Evolutionary conservation across 1,284 basidiomycete genomes (phyloP).

Genomic region (Neotropicomus parvogracilis): DNA sequence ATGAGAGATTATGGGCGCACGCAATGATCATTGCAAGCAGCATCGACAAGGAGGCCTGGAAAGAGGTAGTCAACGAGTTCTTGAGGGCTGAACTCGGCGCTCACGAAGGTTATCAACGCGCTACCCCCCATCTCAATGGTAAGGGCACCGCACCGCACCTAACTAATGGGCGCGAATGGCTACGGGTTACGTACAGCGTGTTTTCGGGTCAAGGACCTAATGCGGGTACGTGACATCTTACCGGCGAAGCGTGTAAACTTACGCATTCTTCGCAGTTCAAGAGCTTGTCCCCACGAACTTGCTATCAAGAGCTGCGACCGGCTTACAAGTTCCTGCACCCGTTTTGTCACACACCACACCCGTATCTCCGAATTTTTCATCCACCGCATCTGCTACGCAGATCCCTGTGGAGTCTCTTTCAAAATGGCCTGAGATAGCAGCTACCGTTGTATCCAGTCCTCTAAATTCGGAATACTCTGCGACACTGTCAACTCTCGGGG

Average conservation of each 20-base stretch:
- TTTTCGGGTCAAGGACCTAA: slow-evolving; percentile 81
- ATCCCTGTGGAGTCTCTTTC: slow-evolving; percentile 58
- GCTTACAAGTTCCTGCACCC: slow-evolving; percentile 41
- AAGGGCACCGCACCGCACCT: slow-evolving; percentile 15
- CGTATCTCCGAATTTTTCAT: slow-evolving; percentile 60
- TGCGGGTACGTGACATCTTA: slow-evolving; percentile 51
- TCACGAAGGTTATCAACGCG: slow-evolving; percentile 29
- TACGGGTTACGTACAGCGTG: slow-evolving; percentile 82
- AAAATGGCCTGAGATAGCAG: slow-evolving; percentile 84
- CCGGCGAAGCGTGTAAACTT: neutral
- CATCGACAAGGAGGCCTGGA: slow-evolving; percentile 92
- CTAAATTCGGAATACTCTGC: slow-evolving; percentile 61
- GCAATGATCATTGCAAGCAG: slow-evolving; percentile 94
- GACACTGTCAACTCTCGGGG: slow-evolving; percentile 86
- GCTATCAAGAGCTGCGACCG: slow-evolving; percentile 37
- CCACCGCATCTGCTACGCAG: slow-evolving; percentile 39
- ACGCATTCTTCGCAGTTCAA: slow-evolving; percentile 52
- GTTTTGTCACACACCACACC: slow-evolving; percentile 49
- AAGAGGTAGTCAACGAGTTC: slow-evolving; percentile 86
- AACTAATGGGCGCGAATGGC: slow-evolving; percentile 59
- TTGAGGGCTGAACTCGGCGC: slow-evolving; percentile 72
- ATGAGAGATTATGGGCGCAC: slow-evolving; percentile 91
- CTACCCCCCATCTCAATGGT: slow-evolving; percentile 16
- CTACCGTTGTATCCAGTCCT: slow-evolving; percentile 80
- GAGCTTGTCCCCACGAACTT: slow-evolving; percentile 66